Base-by-base conservation (phyloP, 495 filamentous ascomycete genomes). In the Talaromyces adpressus region DNA sequence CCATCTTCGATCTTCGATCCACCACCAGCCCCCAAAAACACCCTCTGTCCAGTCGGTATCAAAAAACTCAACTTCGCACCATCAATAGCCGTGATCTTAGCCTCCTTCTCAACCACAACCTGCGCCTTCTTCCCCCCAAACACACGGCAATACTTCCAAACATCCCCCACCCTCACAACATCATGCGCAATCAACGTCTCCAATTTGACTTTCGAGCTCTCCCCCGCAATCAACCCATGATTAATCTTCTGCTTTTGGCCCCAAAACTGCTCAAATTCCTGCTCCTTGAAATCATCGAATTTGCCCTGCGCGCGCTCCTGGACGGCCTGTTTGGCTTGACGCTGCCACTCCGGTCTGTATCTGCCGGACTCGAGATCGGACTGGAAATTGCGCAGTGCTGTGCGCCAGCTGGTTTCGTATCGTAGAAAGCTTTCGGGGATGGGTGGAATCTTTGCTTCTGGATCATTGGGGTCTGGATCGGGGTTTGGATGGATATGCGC, bases 181-280 rank as follows among this genome's bases (percentile, higher is more conserved):
- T 79, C 76, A 57, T 81, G 72, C 34, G 78, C 71, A 41, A 79
- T 70, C 53, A 85, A 65, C 1, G 76, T 76, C 9, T 71, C 65
- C 12, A 85, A 63, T 64, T 80, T 86, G 9, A 86, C 72, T 16
- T 73, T 73, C 12, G 77, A 72, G 59, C 78, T 76, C 65, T 85
- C 75, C 23, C 83, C 85, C 23, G 82, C 78, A 49, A 68, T 25
- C n/a, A 75, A 63, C 12, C 49, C 60, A 23, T 62, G 70, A 30
- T 70, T 68, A 23, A 78, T 64, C 61, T 75, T 82, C 70, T 87
- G 81, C 59, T 87, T 84, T 62, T 89, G 82, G 0, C 83, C 87
- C 90, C 90, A 96, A 62, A 85, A 87, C 36, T 82, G 72, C 73
- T 91, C 85, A 39, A 86, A 89, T 45, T 88, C 79, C 4, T 77